Evolutionary conservation across 1,284 basidiomycete genomes (phyloP), one percentile per base, ranked within the genome.

Genomic region (Rhodotorula sp.): DNA sequence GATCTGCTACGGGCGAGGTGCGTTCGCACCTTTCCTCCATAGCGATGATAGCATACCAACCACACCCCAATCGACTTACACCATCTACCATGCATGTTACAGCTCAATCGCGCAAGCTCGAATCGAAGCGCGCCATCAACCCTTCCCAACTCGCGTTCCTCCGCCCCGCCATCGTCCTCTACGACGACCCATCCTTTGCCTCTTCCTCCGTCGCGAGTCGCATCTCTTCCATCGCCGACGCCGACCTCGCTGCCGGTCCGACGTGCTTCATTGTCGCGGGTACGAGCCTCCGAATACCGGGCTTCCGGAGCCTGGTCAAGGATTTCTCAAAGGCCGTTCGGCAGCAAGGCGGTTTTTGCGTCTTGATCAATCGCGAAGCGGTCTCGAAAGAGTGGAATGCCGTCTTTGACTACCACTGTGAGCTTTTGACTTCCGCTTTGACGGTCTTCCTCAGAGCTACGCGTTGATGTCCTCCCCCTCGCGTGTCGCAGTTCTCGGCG

Each of bases 231-330:
- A 88, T 93, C 17, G 88, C 91, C 74, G 83, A 85, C 4, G 82
- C 84, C 33, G 93, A 95, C 80, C 24, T 80, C 64, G 88, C 30
- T 2, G 6, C 30, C 4, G 7, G 87, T 77, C 95, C 95, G 0
- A 94, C 97, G 78, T 85, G 96, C 82, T 84, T 98, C 49, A 88
- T 98, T 77, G 89, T 98, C 76, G 95, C 96, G 87, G 95, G 95
- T 45, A 97, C 95, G 18, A 94, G 91, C 42, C 86, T 98, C 75
- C 95, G 96, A 79, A 92, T 97, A 8, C 93, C 95, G 77, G 95
- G 95, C 12, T 84, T 96, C 61, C 94, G 92, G 82, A 89, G 88
- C 75, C 86, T 97, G 55, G 92, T 97, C 59, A 94, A 93, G 80
- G 92, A 94, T 66, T 95, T 97, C 75, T 91, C 94, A 17, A 89